Conservation (phyloP, 140 eudicot species). For the Bidens hawaiensis region DNA sequence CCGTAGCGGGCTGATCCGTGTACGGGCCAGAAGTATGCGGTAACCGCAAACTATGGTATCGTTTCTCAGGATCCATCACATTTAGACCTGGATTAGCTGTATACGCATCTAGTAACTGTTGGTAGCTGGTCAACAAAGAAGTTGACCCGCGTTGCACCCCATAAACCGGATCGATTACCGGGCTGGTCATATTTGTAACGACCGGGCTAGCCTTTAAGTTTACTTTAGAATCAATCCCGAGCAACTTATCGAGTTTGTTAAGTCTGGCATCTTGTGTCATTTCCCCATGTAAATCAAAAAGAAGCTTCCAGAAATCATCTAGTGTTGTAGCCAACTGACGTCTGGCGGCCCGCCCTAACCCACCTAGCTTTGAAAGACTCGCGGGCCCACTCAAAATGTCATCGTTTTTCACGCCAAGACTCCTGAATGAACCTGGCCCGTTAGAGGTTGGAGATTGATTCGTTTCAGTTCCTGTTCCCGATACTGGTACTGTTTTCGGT, state of each 20-base stretch:
- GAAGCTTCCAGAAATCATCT: slow-evolving; percentile 92
- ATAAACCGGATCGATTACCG: slow-evolving; percentile 19
- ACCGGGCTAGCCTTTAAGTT: slow-evolving; percentile 35
- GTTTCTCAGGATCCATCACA: slow-evolving; percentile 71
- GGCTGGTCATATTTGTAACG: slow-evolving; percentile 27
- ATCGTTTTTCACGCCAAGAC: slow-evolving; percentile 66
- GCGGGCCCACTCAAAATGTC: slow-evolving; percentile 73
- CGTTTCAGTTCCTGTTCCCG: slow-evolving; percentile 18
- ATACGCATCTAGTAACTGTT: slow-evolving; percentile 51
- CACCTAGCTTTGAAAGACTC: slow-evolving; percentile 80
- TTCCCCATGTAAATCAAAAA: slow-evolving; percentile 88
- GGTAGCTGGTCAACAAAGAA: slow-evolving; percentile 46
- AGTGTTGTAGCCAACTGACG: slow-evolving; percentile 70
- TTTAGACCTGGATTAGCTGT: slow-evolving; percentile 36
- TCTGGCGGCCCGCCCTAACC: slow-evolving; percentile 87
- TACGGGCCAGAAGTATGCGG: slow-evolving; percentile 42
- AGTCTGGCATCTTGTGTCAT: slow-evolving; percentile 63
- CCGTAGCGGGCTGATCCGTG: slow-evolving; percentile 80
- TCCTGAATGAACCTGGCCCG: slow-evolving; percentile 73
- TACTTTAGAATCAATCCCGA: slow-evolving; percentile 55
- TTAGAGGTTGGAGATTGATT: slow-evolving; percentile 48
- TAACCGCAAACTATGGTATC: slow-evolving; percentile 70
- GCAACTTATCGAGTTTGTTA: slow-evolving; percentile 57
- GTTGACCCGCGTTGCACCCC: slow-evolving; percentile 49
- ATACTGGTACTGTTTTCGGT: slow-evolving; percentile 27